Conservation (phyloP, 1,284 basidiomycete genomes). For the Rhodotorula glutinis region DNA sequence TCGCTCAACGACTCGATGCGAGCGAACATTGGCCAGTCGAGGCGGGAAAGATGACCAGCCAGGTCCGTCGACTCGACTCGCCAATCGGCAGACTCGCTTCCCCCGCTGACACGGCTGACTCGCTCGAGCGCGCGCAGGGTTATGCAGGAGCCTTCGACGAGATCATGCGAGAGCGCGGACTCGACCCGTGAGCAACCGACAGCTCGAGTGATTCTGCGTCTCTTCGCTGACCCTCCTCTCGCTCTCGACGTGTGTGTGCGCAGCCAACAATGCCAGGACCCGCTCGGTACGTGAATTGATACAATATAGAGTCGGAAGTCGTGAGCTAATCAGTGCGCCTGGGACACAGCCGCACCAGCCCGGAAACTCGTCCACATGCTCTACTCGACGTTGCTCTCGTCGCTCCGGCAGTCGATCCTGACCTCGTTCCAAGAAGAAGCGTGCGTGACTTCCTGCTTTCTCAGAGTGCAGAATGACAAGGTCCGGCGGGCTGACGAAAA, state of each 20-base stretch:
- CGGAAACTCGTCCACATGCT: slow-evolving; percentile 27
- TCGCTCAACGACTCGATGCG: slow-evolving; percentile 3
- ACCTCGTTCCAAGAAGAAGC: slow-evolving; percentile 10
- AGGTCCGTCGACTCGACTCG: background rate
- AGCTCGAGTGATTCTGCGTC: too few species aligned
- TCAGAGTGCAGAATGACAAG: too few species aligned
- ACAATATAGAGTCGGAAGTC: too few species aligned
- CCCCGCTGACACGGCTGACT: background rate
- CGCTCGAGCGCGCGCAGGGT: background rate
- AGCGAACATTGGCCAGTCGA: slow-evolving; percentile 4
- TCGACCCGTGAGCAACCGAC: slow-evolving; percentile 12
- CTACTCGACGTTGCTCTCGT: slow-evolving; percentile 15
- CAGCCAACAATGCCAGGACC: slow-evolving; percentile 1
- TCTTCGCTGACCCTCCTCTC: background rate
- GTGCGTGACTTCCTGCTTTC: background rate
- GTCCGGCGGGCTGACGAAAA: background rate
- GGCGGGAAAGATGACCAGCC: slow-evolving; percentile 13
- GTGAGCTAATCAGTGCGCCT: too few species aligned
- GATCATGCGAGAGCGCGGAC: slow-evolving; percentile 8
- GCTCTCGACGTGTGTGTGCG: background rate
- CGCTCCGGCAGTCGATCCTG: slow-evolving; percentile 6
- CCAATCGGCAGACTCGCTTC: background rate
- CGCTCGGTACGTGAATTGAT: slow-evolving; percentile 5
- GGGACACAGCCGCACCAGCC: slow-evolving; percentile 17
- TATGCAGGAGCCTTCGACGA: slow-evolving; percentile 6